These are phyloP conservation scores for Fusarium sp. DNA, from an alignment of 2,329 filamentous ascomycete species.

Conservation along the genomic window DNA sequence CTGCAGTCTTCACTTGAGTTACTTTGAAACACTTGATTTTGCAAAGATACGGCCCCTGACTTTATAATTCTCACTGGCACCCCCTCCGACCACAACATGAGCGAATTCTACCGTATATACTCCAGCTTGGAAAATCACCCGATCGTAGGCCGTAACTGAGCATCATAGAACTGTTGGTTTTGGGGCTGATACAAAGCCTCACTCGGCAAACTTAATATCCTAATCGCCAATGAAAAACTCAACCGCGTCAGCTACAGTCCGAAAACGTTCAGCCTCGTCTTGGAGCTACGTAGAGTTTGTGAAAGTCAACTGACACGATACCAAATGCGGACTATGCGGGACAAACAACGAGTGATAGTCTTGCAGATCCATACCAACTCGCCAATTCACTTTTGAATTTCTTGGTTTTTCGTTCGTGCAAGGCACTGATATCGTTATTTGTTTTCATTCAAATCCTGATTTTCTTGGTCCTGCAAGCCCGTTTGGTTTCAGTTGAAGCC, in stretches of 20 bases:
- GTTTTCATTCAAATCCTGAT: background rate
- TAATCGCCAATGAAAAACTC: background rate
- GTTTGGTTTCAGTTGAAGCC: conserved; percentile 6
- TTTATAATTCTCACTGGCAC: conserved; percentile 8
- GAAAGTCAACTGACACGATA: conserved; percentile 1
- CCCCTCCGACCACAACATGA: background rate
- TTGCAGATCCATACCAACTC: conserved; percentile 23
- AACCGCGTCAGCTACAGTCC: conserved; percentile 8
- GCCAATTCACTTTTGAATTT: background rate
- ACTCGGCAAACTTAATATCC: background rate
- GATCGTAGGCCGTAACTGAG: background rate
- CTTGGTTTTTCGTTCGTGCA: background rate
- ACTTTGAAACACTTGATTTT: background rate
- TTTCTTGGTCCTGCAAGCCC: background rate
- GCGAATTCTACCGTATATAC: background rate
- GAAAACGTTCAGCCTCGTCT: conserved; percentile 3
- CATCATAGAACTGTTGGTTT: conserved; percentile 14
- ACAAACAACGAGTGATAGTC: background rate
- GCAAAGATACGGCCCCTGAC: background rate
- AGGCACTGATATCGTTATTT: background rate
- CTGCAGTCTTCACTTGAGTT: background rate
- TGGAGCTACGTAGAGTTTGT: background rate
- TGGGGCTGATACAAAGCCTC: background rate
- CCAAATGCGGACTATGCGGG: conserved; percentile 11
- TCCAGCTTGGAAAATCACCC: background rate